These are phyloP conservation scores for Cyanidioschyzon merolae DNA, from an alignment of 23 red algal species.

Conservation along the genomic window DNA sequence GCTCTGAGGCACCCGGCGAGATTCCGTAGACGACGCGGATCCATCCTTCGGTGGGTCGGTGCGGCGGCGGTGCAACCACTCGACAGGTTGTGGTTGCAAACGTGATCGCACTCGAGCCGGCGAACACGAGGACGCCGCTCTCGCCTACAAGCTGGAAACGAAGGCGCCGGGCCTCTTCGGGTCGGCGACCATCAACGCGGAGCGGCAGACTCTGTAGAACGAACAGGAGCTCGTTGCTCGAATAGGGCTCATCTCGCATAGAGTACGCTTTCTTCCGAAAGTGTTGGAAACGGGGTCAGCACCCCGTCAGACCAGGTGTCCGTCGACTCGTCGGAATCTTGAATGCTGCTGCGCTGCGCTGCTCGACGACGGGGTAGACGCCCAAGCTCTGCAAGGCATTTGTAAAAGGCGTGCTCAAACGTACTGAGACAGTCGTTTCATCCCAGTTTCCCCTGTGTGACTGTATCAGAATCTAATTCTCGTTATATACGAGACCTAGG, in stretches of 20 bases:
- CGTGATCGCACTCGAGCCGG: background rate
- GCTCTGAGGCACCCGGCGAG: slow-evolving; percentile 58
- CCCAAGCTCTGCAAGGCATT: too few species aligned
- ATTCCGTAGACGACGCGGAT: slow-evolving; percentile 33
- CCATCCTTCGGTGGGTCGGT: slow-evolving; percentile 44
- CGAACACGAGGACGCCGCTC: background rate
- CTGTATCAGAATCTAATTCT: too few species aligned
- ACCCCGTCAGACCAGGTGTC: too few species aligned
- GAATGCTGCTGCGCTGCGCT: too few species aligned
- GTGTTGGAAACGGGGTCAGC: too few species aligned
- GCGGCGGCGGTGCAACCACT: slow-evolving; percentile 20
- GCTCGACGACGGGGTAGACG: too few species aligned
- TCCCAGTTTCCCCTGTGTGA: too few species aligned
- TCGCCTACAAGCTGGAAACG: background rate
- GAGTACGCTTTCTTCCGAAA: background rate
- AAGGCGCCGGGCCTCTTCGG: background rate
- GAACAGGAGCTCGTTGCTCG: slow-evolving; percentile 9
- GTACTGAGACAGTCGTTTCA: too few species aligned
- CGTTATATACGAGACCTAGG: too few species aligned
- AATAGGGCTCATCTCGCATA: background rate
- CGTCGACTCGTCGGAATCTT: too few species aligned
- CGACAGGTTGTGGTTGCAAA: slow-evolving; percentile 10
- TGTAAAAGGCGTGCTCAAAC: too few species aligned
- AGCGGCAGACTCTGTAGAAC: background rate
- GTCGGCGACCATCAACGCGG: background rate